Evolutionary conservation across 1,139 yeast genomes (phyloP), one percentile per base, ranked within the genome.

Genomic region (Nadsonia starkeyi-henricii): DNA sequence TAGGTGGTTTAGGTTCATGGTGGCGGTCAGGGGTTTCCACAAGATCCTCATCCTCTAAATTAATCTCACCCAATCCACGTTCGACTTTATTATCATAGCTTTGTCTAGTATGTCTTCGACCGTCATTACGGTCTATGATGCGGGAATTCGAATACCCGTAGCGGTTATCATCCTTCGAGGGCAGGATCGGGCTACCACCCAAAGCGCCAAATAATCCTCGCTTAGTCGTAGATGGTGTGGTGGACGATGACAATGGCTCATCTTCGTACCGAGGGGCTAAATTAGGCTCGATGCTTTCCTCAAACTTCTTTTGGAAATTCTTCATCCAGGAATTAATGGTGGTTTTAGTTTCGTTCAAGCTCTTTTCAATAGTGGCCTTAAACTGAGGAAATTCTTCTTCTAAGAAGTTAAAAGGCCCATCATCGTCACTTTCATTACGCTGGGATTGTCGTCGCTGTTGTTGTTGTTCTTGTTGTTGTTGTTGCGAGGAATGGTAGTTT

Each of bases 271-370:
- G 4, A 13, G 17, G 17, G 3, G 17, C 17, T 4, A 13, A 12
- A 12, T 13, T 33, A 13, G 9, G 3, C 12, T 33, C 39, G 12
- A 33, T 33, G 17, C 17, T 33, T 33, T 33, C 39, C 17, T 63
- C 66, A 52, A 82, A 69, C 58, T 74, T 77, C 68, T 78, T 79
- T 45, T 81, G 75, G 51, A 85, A 62, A 19, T 81, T 86, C 55
- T 78, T 77, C 52, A 89, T 81, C 94, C 96, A 88, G 23, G 79
- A 76, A 54, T 84, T 81, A 51, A 89, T 77, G 46, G 83, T 83
- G 44, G 77, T 73, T 52, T 81, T 77, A 1, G 96, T 89, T 58
- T 88, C 96, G 59, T 81, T 89, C 47, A 88, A 72, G 30, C 94
- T 91, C 60, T 81, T 82, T 48, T 77, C 72, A 52, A 86, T 74